A percentile compares a stretch with the other conserved stretches of the same genome.
These are phyloP conservation scores for Aspergillus sp. DNA, from an alignment of 2,329 filamentous ascomycete genomes.

Conservation along the genomic window DNA sequence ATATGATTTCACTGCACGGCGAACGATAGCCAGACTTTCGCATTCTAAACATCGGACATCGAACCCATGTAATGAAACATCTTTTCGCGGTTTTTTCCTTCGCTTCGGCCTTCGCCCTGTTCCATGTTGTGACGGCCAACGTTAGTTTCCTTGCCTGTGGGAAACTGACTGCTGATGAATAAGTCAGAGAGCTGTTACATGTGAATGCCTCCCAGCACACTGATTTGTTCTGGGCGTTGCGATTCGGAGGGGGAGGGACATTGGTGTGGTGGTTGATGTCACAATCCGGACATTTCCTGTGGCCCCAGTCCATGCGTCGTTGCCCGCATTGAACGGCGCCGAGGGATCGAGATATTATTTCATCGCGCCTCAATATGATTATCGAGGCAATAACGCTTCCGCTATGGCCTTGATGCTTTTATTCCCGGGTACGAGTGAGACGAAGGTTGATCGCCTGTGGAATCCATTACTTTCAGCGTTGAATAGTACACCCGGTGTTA, in stretches of 20 bases:
- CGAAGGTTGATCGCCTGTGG: slow-evolving; percentile 10
- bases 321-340: slow-evolving; percentile 39
- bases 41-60: too few relatives aligned
- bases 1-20: too few relatives aligned
- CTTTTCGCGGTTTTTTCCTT: too few relatives aligned
- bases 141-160: slow-evolving; percentile 7
- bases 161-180: too few relatives aligned
- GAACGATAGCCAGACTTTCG: too few relatives aligned
- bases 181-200: slow-evolving; percentile 15
- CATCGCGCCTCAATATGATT: slow-evolving; percentile 22
- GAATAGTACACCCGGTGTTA: slow-evolving; percentile 9
- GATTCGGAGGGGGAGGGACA: slow-evolving; percentile 46
- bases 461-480: slow-evolving; percentile 11
- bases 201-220: slow-evolving; percentile 11
- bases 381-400: slow-evolving; percentile 18
- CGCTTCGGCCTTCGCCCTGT: too few relatives aligned
- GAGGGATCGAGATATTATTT: slow-evolving; percentile 31
- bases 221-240: slow-evolving; percentile 43
- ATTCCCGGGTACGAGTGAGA: slow-evolving; percentile 19
- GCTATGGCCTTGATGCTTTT: slow-evolving; percentile 5
- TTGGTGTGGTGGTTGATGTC: slow-evolving; percentile 36
- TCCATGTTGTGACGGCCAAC: slow-evolving; percentile 31
- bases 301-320: slow-evolving; percentile 31
- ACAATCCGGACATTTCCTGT: slow-evolving; percentile 36
- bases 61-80: background rate